phyloP scores from a whole-genome alignment of 2,329 filamentous ascomycete species.

The Scytalidium lignicola region DNA sequence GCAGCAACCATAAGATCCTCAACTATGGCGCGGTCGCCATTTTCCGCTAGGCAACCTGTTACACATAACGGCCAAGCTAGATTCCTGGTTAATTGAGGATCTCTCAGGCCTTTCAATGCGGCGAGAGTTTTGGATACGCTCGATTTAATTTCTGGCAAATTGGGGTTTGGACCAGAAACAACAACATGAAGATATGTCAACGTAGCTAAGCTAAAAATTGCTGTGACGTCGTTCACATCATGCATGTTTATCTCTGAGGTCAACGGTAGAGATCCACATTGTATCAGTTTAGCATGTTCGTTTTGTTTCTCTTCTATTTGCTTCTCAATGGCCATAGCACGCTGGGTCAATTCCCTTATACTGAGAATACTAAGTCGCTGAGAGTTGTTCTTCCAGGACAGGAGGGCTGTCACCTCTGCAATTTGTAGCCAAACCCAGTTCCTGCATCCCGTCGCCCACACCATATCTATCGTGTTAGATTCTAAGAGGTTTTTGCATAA shows the following conservation, averaged over 20 bases:
- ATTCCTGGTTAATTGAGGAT: not conserved
- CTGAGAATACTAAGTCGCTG: not conserved
- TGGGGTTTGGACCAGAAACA: conserved; percentile 2
- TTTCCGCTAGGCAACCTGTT: not conserved
- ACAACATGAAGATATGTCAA: conserved; percentile 4
- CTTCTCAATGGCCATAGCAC: conserved; percentile 1
- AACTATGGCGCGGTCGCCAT: not conserved
- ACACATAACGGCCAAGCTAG: not conserved
- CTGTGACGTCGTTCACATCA: not conserved
- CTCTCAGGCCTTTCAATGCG: not conserved
- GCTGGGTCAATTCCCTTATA: not conserved
- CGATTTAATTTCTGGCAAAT: conserved; percentile 2
- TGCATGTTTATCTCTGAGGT: no score
- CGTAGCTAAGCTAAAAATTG: conserved; percentile 2
- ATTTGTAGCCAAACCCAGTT: not conserved
- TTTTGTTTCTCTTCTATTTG: not conserved
- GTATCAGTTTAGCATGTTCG: not conserved
- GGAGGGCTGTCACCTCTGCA: not conserved
- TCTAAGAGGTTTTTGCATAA: not conserved
- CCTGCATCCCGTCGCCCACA: not conserved
- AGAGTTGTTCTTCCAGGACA: not conserved
- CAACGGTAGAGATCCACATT: not conserved
- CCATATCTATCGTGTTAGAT: not conserved
- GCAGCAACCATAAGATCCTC: not conserved
- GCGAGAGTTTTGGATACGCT: not conserved